Percentiles rank a stretch among this genome's conserved stretches.
phyloP scores from a whole-genome alignment of 2,329 filamentous ascomycete genomes.

The Drechslerella dactyloides region DNA sequence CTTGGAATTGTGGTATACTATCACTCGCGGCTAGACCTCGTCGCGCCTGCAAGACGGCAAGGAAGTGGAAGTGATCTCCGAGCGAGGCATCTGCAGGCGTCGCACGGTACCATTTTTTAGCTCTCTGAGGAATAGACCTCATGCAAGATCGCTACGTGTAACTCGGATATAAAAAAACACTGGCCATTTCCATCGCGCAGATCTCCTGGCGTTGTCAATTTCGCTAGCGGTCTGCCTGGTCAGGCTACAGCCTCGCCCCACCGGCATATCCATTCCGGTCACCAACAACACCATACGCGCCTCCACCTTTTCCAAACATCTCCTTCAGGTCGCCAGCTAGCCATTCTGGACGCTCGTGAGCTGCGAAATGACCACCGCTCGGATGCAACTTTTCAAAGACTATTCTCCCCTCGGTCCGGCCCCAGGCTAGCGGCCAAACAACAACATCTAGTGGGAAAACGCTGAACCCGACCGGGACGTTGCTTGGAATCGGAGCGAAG shows the following conservation, averaged over 20 bases:
- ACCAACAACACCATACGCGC: constrained; percentile 46
- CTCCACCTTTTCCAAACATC: constrained; percentile 58
- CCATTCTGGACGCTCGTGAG: constrained; percentile 59
- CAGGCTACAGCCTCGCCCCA: constrained; percentile 21
- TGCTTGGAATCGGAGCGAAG: constrained; percentile 18
- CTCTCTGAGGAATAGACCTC: too few species aligned
- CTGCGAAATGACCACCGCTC: constrained; percentile 65
- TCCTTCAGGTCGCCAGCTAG: constrained; percentile 61
- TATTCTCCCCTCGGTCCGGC: constrained; percentile 34
- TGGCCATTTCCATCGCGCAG: too few species aligned
- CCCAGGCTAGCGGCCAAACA: constrained; percentile 36
- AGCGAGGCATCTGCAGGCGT: background rate
- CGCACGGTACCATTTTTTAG: too few species aligned
- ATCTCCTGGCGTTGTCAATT: too few species aligned
- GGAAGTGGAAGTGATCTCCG: background rate
- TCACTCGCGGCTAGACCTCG: background rate
- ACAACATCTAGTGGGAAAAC: constrained; percentile 37
- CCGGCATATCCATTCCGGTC: constrained; percentile 29
- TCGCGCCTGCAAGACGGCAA: too few species aligned
- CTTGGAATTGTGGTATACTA: background rate
- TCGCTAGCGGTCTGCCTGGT: background rate
- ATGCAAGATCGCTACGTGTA: too few species aligned
- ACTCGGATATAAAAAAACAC: too few species aligned
- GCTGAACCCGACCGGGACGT: constrained; percentile 36
- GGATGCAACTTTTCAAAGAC: constrained; percentile 52